Percentiles rank a stretch among this genome's conserved stretches.
Conservation (phyloP, 257 asterid genomes). For the Cordia subcordata region DNA sequence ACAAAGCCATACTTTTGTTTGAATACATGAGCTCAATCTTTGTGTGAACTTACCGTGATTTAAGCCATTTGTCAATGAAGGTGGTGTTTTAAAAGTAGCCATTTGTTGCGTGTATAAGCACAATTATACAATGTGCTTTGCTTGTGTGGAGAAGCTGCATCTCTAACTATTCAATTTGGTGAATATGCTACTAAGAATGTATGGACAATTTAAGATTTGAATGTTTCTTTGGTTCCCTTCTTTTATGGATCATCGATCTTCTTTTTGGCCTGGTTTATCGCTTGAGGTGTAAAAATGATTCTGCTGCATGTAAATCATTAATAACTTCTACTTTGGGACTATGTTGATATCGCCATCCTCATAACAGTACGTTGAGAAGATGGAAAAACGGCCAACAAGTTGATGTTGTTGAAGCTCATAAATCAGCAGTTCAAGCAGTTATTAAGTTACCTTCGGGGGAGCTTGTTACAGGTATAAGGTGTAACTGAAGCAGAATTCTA, state of each 20-base stretch:
- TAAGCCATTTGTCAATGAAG: too few relatives aligned
- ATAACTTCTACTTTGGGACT: not conserved
- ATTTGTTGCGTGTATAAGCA: not conserved
- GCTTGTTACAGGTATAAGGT: slow-evolving; percentile 70
- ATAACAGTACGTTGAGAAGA: slow-evolving; percentile 67
- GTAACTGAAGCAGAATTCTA: slow-evolving; percentile 3
- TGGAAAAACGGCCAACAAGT: slow-evolving; percentile 84
- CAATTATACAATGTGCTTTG: slow-evolving; percentile 4
- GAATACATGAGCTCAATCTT: too few relatives aligned
- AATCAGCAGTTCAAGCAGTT: slow-evolving; percentile 75
- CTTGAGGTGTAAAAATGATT: too few relatives aligned
- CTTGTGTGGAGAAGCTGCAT: not conserved
- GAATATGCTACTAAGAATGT: too few relatives aligned
- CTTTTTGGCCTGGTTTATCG: too few relatives aligned
- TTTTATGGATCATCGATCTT: too few relatives aligned
- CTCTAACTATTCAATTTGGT: not conserved
- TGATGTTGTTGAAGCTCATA: slow-evolving; percentile 87
- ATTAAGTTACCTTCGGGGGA: slow-evolving; percentile 85
- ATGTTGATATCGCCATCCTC: slow-evolving; percentile 5
- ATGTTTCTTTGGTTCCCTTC: too few relatives aligned
- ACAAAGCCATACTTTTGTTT: too few relatives aligned
- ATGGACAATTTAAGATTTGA: too few relatives aligned
- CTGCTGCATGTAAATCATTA: too few relatives aligned
- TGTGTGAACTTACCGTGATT: too few relatives aligned
- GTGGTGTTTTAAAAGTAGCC: too few relatives aligned